phyloP scores from a whole-genome alignment of 192 early-diverging fungal species.

The Coemansia erecta region DNA sequence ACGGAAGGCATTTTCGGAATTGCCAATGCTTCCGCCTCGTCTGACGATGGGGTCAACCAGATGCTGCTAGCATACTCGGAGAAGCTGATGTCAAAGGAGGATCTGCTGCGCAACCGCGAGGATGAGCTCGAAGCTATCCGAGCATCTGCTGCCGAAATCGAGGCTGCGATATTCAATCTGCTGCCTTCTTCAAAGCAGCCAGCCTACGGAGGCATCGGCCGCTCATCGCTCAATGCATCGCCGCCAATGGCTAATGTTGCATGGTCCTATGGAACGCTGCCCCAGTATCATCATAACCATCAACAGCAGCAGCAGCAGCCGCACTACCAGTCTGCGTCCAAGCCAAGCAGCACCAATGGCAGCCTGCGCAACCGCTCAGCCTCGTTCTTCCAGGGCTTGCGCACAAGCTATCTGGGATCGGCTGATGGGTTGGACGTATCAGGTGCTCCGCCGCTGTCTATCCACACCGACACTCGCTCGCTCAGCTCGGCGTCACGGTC shows the following conservation, averaged over 20 bases:
- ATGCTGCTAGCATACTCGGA: slow-evolving; percentile 46
- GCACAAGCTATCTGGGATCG: slow-evolving; percentile 25
- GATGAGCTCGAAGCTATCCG: slow-evolving; percentile 44
- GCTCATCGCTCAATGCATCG: slow-evolving; percentile 11
- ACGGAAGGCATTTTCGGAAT: slow-evolving; percentile 6
- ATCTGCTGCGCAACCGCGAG: slow-evolving; percentile 45
- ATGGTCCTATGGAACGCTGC: neutral
- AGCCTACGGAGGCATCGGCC: slow-evolving; percentile 1
- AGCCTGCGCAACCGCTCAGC: slow-evolving; percentile 40
- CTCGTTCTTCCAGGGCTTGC: slow-evolving; percentile 46
- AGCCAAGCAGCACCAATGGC: slow-evolving; percentile 3
- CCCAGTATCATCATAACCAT: neutral
- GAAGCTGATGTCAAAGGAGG: slow-evolving; percentile 50
- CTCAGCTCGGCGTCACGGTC: slow-evolving; percentile 2
- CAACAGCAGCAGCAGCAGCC: neutral
- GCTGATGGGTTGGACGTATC: slow-evolving; percentile 20
- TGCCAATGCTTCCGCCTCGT: slow-evolving; percentile 1
- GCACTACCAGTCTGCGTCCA: slow-evolving; percentile 3
- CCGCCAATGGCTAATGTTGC: slow-evolving; percentile 2
- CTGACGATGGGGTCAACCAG: slow-evolving; percentile 20
- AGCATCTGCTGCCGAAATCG: slow-evolving; percentile 14
- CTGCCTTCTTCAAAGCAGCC: slow-evolving; percentile 14
- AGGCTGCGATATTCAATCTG: slow-evolving; percentile 11
- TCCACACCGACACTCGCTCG: slow-evolving; percentile 12
- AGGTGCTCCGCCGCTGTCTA: slow-evolving; percentile 1